Evolutionary conservation across 1,139 yeast genomes (phyloP), one percentile per base, ranked within the genome.

Genomic region (Hemisphaericaspora subhashii): DNA sequence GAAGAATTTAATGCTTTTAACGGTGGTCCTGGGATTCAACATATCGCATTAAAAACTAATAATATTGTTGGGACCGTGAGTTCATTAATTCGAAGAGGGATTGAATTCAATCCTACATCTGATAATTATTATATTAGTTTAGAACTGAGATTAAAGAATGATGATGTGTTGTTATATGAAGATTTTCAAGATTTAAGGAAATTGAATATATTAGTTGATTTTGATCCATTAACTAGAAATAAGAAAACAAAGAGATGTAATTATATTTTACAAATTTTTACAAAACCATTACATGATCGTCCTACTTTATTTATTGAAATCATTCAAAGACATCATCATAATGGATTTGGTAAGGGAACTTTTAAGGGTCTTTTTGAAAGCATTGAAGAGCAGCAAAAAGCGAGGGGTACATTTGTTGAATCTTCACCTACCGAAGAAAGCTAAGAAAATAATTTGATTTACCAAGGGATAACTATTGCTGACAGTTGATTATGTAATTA

Each of bases 321-420:
- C 15, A 87, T 87, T 46, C 94, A 87, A 60, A 74, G 95, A 46
- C 72, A 74, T 51, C 84, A 85, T 52, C 90, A 85, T 56, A 74
- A 82, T 45, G 96, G 96, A 1, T 87, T 87, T 62, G 96, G 95
- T 0, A 88, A 87, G 37, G 95, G 95, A 0, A 87, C 89, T 39
- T 87, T 87, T 64, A 83, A 79, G 55, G 86, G 92, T 0, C 65
- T 87, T 36, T 86, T 85, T 54, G 90, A 86, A 55, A 79, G 86
- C 4, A 81, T 87, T 43, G 96, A 86, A 56, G 66, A 62, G 43
- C 86, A 74, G 44, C 86, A 81, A 52, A 64, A 57, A 46, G 52
- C 61, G 35, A 62, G 84, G 37, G 83, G 83, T 3, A 78, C 80
- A 18, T 55, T 76, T 30, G 45, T 44, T 4, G 45, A 46, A 31